Conservation (phyloP, 768 basidiomycete genomes). For the Podaxis sp. region DNA sequence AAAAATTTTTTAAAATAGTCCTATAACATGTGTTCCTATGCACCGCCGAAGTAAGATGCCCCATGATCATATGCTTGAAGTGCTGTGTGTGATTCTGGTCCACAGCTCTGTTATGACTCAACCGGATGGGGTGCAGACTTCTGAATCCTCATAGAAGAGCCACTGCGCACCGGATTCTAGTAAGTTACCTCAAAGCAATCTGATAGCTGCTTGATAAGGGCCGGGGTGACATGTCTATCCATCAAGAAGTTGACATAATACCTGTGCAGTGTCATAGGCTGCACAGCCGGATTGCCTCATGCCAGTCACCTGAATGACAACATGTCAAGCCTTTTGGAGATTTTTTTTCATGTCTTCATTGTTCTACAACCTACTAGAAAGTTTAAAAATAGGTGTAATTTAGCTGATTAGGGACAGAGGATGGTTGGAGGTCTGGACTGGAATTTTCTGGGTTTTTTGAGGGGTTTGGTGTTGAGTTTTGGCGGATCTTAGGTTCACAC, state of each 20-base stretch:
- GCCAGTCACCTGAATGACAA: no score
- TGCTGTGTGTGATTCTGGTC: neutral
- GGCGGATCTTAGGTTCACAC: neutral
- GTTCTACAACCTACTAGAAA: conserved; percentile 8
- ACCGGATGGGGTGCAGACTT: neutral
- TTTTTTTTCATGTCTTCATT: neutral
- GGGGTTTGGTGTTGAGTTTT: neutral
- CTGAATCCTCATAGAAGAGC: conserved; percentile 10
- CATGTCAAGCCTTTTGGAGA: neutral
- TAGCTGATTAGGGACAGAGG: neutral
- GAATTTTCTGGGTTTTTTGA: neutral
- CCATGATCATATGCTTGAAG: no score
- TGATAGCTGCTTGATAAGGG: neutral
- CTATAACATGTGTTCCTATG: no score
- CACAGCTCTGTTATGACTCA: no score
- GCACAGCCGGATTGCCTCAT: neutral
- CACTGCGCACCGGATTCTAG: neutral
- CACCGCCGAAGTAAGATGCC: no score
- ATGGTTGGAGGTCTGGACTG: no score
- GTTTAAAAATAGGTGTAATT: neutral
- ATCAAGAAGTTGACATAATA: no score
- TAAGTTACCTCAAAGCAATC: neutral
- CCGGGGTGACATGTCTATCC: neutral
- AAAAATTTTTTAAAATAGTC: no score
- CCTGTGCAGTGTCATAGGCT: no score